Base-by-base conservation (phyloP, 257 asterid genomes). In the Avicennia marina region DNA sequence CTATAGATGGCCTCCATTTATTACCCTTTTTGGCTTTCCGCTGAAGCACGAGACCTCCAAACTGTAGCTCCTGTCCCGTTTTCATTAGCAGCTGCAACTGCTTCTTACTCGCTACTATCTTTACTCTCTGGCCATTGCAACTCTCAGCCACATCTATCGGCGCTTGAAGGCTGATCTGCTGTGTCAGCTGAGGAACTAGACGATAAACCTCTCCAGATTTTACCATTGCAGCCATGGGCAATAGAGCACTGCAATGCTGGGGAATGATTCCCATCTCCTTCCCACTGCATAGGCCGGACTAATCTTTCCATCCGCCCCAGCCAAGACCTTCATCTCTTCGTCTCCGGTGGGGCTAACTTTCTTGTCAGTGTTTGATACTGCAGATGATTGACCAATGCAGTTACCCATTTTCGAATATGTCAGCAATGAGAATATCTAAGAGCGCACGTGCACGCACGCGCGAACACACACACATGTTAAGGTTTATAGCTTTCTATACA, bases 1-100 rank as follows among this genome's bases (percentile, higher is more conserved):
- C 80, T 61, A 80, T 72, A 60, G 73, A 75, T 4, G 87, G 81
- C 67, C 69, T 74, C 89, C 89, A 80, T 54, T 72, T 71, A 71
- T 36, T 60, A 4, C 63, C 53, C 47, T 46, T 32, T 44, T 33
- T 56, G 36, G 47, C 15, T 6, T 31, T 18, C 1, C 62, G 51
- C 31, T 46, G 87, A 63, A 70, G 13, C 53, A 51, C 54, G 0
- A 60, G n/a, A 53, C 53, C 56, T 21, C 62, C 60, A 66, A 48
- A 19, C 7, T 56, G 69, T 2, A 75, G 42, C 70, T 69, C 77
- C 66, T 58, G 76, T 17, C 61, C 55, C 8, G 64, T 67, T 12
- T 32, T 67, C n/a, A 62, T 36, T 12, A 86, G 76, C 70, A 69
- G 42, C 78, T 75, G 70, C 68, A 79, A 40, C 65, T 86, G 90